Base-by-base conservation (phyloP, 352 stramenopile species). In the Pythium phragmiticola region DNA sequence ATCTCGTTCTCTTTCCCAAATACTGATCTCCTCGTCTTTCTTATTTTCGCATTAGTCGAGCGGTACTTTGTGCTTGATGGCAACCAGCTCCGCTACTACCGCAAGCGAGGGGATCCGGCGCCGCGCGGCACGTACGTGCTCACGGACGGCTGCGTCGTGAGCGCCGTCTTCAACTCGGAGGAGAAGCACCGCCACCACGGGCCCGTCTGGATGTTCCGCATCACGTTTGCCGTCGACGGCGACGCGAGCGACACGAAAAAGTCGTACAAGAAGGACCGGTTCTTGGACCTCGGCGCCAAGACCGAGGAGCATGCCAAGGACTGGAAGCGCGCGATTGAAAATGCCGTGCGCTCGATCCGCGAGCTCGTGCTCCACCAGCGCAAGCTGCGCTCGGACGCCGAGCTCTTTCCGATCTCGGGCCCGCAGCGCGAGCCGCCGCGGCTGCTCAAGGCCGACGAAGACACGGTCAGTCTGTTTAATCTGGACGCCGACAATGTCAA, bases 151-250 rank as follows among this genome's bases (percentile, higher is more conserved):
- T 95, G 87, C 57, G 63, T 88, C 7, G 84, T 94, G 41, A 88
- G 84, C 39, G 72, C 66, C 17, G 84, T 95, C 28, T 94, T 93
- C 53, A 94, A 93, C 63, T 94, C 85, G 42, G 86, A 94, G 60
- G 87, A 95, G 70, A 95, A 93, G 70, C 86, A 95, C 73, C 88
- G 87, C 42, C 87, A 95, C 63, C 85, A 95, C 67, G 87, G 77
- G 0, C 84, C 84, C 13, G 87, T 93, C 23, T 94, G 84, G 83
- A 95, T 95, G 85, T 95, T 95, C 65, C 87, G 87, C 75, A 93
- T 95, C 67, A 95, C 87, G 48, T 95, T 95, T 66, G 66, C 82
- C 2, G 79, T 93, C 12, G 84, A 88, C 37, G 50, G 41, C 42
- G 60, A 53, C 13, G 74, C 82, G 33, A 64, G 60, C 23, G 87